phyloP scores from a whole-genome alignment of 192 early-diverging fungal species.

The Gryganskiella cystojenkinii region DNA sequence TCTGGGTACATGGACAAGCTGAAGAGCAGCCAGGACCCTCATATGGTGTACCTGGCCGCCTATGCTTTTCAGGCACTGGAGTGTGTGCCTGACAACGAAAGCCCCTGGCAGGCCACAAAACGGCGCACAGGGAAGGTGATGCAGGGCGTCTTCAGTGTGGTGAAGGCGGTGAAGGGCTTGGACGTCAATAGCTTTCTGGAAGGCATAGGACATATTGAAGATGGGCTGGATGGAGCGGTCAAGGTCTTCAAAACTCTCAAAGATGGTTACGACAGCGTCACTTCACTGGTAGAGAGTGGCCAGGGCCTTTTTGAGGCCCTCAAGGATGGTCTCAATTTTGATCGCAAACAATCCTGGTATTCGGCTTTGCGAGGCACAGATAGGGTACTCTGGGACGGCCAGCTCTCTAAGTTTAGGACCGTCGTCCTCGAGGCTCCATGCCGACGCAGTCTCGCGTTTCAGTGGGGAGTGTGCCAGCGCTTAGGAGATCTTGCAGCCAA shows the following conservation, averaged over 20 bases:
- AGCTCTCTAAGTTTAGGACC: not conserved
- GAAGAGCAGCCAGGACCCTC: not conserved
- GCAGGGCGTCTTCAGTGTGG: not conserved
- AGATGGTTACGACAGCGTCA: not conserved
- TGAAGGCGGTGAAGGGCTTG: constrained; percentile 11
- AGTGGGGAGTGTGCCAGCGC: constrained; percentile 4
- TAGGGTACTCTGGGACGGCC: not conserved
- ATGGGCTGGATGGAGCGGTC: not conserved
- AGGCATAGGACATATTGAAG: not conserved
- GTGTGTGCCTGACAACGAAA: constrained; percentile 4
- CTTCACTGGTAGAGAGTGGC: not conserved
- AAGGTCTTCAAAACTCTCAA: not conserved
- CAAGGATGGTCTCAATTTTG: constrained; percentile 8
- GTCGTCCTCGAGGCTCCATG: constrained; percentile 3
- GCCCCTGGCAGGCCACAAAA: not conserved
- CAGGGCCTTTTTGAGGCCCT: not conserved
- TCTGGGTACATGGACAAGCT: not conserved
- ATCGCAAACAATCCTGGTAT: constrained; percentile 1
- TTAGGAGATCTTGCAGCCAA: constrained; percentile 1
- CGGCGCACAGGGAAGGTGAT: not conserved
- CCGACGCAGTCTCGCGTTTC: not conserved
- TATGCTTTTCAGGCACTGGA: constrained; percentile 12
- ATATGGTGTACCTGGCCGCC: constrained; percentile 6
- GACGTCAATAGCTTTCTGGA: constrained; percentile 4
- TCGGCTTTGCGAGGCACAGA: constrained; percentile 8